phyloP scores from a whole-genome alignment of 768 basidiomycete genomes.

The Hydnum rufescens region DNA sequence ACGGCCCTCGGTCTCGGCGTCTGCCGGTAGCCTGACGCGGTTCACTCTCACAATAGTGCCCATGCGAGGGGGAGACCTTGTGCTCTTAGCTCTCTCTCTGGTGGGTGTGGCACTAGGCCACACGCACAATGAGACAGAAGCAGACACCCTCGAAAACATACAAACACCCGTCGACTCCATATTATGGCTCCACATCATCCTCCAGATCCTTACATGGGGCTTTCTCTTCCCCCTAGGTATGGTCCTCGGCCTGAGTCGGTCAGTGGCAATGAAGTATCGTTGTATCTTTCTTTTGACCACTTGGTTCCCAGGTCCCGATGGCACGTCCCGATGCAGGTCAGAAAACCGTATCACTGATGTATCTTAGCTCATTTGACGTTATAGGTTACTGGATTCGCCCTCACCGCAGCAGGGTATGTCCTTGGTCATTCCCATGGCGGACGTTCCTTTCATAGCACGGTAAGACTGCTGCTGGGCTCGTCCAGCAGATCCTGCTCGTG shows the following conservation, averaged over 20 bases:
- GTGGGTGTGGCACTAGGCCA: not conserved
- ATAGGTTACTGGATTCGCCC: conserved; percentile 42
- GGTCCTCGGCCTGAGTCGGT: conserved; percentile 23
- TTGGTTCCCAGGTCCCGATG: conserved; percentile 39
- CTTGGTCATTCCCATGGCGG: conserved; percentile 81
- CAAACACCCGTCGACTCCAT: conserved; percentile 43
- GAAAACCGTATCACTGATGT: too few species aligned
- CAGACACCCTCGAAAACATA: not conserved
- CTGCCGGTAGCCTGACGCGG: too few species aligned
- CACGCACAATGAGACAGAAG: not conserved
- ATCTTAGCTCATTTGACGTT: too few species aligned
- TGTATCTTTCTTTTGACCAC: conserved; percentile 3
- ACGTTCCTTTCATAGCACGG: conserved; percentile 49
- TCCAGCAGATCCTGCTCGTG: not conserved
- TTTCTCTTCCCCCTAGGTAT: conserved; percentile 60
- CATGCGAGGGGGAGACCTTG: too few species aligned
- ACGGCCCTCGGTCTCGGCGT: too few species aligned
- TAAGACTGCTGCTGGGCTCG: conserved; percentile 11
- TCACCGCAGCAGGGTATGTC: conserved; percentile 54
- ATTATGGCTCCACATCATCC: conserved; percentile 62
- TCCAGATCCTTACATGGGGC: conserved; percentile 71
- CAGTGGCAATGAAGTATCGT: conserved; percentile 2
- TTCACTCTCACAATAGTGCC: too few species aligned
- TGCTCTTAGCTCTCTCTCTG: too few species aligned
- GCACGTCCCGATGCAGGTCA: conserved; percentile 77